These are phyloP conservation scores for Neurospora sp. DNA, from an alignment of 495 filamentous ascomycete species.

Conservation along the genomic window DNA sequence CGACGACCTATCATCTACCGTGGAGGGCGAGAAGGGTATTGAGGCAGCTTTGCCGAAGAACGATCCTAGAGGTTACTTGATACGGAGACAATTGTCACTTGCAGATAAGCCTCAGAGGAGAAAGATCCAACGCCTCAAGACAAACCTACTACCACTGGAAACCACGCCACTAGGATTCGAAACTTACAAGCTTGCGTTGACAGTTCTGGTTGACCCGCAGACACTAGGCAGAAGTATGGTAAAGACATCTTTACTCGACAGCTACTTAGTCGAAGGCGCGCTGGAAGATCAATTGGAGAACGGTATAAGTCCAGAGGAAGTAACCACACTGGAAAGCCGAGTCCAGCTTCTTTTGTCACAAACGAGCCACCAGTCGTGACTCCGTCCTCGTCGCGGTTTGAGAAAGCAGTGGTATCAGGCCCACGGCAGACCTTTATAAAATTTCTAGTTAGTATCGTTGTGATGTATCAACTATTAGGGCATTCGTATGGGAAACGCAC, in stretches of 20 bases:
- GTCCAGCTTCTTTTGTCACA: background rate
- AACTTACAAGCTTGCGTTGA: slow-evolving; percentile 16
- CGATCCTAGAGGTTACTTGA: slow-evolving; percentile 32
- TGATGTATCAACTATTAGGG: background rate
- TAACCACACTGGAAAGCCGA: background rate
- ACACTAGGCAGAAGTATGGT: background rate
- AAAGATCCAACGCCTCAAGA: slow-evolving; percentile 28
- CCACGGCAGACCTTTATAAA: background rate
- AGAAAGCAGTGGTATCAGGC: background rate
- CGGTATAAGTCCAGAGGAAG: background rate
- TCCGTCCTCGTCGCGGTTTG: background rate
- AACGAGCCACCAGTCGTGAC: background rate
- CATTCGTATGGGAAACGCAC: background rate
- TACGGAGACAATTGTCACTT: slow-evolving; percentile 29
- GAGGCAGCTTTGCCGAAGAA: slow-evolving; percentile 20
- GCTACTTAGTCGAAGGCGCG: slow-evolving; percentile 5
- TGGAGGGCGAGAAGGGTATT: background rate
- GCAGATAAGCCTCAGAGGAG: slow-evolving; percentile 11
- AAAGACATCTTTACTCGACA: slow-evolving; percentile 3
- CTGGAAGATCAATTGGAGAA: background rate
- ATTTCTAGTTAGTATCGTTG: background rate
- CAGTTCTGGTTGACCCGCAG: slow-evolving; percentile 6
- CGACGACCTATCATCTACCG: background rate
- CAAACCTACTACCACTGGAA: slow-evolving; percentile 37
- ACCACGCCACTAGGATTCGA: slow-evolving; percentile 20